Base-by-base conservation (phyloP, 2,329 filamentous ascomycete genomes). In the Botrytis medusae region DNA sequence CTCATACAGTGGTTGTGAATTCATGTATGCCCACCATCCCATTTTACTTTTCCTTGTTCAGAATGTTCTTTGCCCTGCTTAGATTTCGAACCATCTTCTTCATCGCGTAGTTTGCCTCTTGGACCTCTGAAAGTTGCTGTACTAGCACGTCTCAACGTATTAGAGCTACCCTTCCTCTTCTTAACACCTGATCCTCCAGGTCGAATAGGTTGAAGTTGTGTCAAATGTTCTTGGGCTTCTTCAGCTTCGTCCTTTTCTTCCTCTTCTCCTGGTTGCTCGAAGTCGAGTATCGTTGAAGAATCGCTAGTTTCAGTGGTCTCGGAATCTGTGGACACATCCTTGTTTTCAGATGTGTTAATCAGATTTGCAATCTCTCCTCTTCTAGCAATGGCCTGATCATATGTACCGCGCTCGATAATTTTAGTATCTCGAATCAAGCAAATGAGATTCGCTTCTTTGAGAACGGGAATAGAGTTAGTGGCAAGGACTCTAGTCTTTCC, bases 41-140 rank as follows among this genome's bases (percentile, higher is more conserved):
- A 98, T 83, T 98, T 98, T 78, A 99, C 96, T 82, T 98, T 98
- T 79, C 96, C 96, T 84, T 99, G 94, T 82, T 99, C 94, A 2
- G 90, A 88, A 77, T 92, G 92, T 82, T 99, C 96, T 83, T 97
- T 97, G 73, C 87, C 87, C 82, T 98, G 95, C 80, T 91, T 93
- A 62, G 92, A 94, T 84, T 93, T 95, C 71, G 81, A 87, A 4
- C 88, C 89, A 70, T 93, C 90, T 83, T 95, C 93, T 79, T 98
- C 94, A 78, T 98, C 95, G 0, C 87, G 88, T 46, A 95, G 83
- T 82, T 96, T 97, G 77, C 94, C 93, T 75, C 93, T 89, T 34
- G 93, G 92, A 1, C 95, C 94, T 74, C 87, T 91, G 86, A 97
- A 97, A 79, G 93, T 98, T 42, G 93, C 94, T 40, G 94, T 93